phyloP scores from a whole-genome alignment of 306 rosid genomes.

The Acmispon strigosus region DNA sequence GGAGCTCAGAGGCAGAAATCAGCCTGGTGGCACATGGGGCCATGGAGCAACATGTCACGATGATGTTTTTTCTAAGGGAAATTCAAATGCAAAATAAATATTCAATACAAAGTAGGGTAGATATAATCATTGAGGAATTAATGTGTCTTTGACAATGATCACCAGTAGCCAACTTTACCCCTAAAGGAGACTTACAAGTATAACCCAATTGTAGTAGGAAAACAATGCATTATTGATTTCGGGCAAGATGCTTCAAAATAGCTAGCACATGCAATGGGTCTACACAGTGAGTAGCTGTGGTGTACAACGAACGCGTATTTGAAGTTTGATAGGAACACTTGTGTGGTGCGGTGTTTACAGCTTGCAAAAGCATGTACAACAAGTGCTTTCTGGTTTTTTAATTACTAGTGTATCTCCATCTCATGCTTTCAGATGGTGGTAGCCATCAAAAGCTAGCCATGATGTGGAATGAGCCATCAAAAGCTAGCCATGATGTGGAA shows the following conservation, averaged over 20 bases:
- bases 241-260: not conserved
- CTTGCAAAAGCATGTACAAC: conserved; percentile 21
- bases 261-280: not conserved
- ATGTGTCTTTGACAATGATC: not conserved
- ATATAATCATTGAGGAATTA: not conserved
- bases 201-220: not conserved
- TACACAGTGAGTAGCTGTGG: conserved; percentile 8
- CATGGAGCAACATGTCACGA: conserved; percentile 1
- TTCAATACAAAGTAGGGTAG: not conserved
- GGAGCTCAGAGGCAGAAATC: not conserved
- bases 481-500: not conserved
- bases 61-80: conserved; percentile 4
- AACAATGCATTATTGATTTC: not conserved
- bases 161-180: not conserved
- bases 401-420: not conserved
- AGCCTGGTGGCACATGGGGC: conserved; percentile 13
- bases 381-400: not conserved
- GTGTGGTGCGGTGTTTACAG: conserved; percentile 27
- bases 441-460: not conserved
- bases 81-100: not conserved
- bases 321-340: conserved; percentile 17
- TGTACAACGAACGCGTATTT: conserved; percentile 14
- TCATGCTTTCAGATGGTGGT: not conserved
- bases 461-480: not conserved
- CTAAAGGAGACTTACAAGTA: not conserved